Conservation (phyloP, 208 protist genomes). For the Acanthamoeba sp. region DNA sequence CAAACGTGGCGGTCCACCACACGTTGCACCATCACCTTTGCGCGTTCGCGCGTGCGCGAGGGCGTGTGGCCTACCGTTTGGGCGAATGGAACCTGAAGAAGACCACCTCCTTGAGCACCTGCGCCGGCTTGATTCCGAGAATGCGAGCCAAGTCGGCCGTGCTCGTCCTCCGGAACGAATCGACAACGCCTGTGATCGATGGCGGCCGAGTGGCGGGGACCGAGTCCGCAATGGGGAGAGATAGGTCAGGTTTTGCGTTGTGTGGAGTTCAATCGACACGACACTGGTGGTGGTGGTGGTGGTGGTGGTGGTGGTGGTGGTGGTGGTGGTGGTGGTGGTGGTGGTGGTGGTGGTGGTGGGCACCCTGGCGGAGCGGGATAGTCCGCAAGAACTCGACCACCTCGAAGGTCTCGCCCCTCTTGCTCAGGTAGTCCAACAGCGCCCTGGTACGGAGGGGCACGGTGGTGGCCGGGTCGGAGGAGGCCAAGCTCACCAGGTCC, state of each 20-base stretch:
- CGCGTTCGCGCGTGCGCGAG: no score
- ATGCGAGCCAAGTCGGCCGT: background rate
- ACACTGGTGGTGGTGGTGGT: no score
- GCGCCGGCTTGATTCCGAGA: background rate
- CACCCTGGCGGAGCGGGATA: no score
- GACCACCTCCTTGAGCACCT: slow-evolving; percentile 2
- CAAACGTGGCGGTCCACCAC: no score
- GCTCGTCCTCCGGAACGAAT: background rate
- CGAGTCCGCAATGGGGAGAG: no score
- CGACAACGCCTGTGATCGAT: background rate
- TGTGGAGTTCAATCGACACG: no score
- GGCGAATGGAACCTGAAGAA: background rate
- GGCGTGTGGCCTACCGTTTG: background rate
- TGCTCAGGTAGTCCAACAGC: background rate
- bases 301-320: no score
- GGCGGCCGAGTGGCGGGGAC: background rate
- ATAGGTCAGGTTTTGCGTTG: no score
- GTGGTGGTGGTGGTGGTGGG: no score
- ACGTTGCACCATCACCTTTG: no score
- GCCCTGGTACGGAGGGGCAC: background rate
- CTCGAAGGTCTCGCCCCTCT: background rate
- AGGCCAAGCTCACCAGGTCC: background rate
- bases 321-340: no score
- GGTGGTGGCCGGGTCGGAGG: background rate
- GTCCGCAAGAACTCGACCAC: background rate